A percentile compares a stretch with the other conserved stretches of the same genome.
phyloP scores from a whole-genome alignment of 306 rosid species.

The Sicyos edulis region DNA sequence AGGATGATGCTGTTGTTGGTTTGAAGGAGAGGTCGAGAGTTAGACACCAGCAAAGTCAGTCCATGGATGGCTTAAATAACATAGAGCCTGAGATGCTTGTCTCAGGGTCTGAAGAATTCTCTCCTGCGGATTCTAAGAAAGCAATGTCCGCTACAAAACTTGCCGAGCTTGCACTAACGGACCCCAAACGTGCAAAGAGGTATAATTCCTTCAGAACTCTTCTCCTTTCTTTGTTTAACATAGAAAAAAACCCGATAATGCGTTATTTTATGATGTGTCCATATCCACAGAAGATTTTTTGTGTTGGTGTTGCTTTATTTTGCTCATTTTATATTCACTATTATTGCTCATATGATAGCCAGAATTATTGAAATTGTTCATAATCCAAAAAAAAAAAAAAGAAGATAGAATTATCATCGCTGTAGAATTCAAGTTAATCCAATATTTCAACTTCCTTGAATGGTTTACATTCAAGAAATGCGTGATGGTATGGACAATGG shows the following conservation, averaged over 20 bases:
- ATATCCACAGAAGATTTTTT: background rate
- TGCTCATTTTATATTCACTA: background rate
- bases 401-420: background rate
- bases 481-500: background rate
- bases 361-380: too few species aligned
- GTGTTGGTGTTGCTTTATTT: background rate
- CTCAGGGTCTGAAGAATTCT: conserved; percentile 62
- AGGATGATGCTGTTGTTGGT: conserved; percentile 34
- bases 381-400: too few species aligned
- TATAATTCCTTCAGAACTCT: conserved; percentile 18
- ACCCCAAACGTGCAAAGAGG: conserved; percentile 97
- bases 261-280: background rate
- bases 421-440: background rate
- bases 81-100: conserved; percentile 73
- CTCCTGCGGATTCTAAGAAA: conserved; percentile 64
- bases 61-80: conserved; percentile 86
- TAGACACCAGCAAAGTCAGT: conserved; percentile 93
- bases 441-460: background rate
- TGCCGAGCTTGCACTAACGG: conserved; percentile 78
- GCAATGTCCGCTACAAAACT: conserved; percentile 82
- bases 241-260: background rate
- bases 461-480: too few species aligned
- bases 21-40: conserved; percentile 63
- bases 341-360: background rate
- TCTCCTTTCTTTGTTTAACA: background rate